phyloP scores from a whole-genome alignment of 2,329 filamentous ascomycete species.

The Fonsecaea pugnacius region DNA sequence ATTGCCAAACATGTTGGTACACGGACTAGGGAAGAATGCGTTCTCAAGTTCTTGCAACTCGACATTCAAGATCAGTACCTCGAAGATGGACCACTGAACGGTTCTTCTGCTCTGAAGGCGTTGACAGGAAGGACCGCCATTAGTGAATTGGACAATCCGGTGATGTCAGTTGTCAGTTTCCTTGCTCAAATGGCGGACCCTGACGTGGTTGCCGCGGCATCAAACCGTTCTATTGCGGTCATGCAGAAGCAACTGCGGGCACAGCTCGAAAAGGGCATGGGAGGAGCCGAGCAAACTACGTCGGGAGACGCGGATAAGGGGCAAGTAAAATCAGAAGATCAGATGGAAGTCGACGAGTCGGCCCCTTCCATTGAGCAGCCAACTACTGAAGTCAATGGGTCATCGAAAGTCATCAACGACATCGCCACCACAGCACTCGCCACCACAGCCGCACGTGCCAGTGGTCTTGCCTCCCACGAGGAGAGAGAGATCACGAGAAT shows the following conservation, averaged over 20 bases:
- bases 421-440: conserved; percentile 81
- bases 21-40: conserved; percentile 91
- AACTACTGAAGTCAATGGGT: conserved; percentile 59
- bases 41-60: conserved; percentile 91
- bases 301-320: conserved; percentile 52
- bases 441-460: conserved; percentile 80
- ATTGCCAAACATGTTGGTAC: conserved; percentile 92
- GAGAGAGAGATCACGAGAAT: conserved; percentile 95
- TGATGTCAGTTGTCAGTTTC: conserved; percentile 95
- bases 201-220: conserved; percentile 84
- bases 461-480: conserved; percentile 89
- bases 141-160: conserved; percentile 89
- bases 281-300: conserved; percentile 57
- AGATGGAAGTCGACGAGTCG: conserved; percentile 65
- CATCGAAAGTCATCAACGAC: conserved; percentile 57
- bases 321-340: conserved; percentile 47
- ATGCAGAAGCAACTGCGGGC: conserved; percentile 79
- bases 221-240: conserved; percentile 82
- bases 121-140: conserved; percentile 84
- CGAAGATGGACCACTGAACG: conserved; percentile 69
- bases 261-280: conserved; percentile 69
- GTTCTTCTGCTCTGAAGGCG: conserved; percentile 69
- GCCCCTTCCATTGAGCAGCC: conserved; percentile 32
- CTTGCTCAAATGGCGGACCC: conserved; percentile 89
- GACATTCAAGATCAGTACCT: conserved; percentile 98